phyloP scores from a whole-genome alignment of 2,329 filamentous ascomycete genomes.

The Onygenales sp. region DNA sequence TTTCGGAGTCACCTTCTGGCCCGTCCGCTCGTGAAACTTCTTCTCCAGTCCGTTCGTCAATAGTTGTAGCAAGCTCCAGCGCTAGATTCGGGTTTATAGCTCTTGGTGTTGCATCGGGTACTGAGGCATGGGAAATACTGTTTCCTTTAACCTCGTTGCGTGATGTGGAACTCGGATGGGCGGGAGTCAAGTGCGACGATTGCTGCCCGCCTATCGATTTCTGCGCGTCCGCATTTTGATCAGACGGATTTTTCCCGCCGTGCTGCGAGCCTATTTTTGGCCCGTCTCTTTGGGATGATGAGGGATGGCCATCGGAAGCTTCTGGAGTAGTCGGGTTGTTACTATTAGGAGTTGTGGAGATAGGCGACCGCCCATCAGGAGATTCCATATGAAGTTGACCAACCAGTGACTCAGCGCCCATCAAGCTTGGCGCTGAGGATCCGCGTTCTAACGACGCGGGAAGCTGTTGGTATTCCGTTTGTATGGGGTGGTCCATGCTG shows the following conservation, averaged over 20 bases:
- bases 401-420: slow-evolving; percentile 40
- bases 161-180: too few relatives aligned
- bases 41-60: slow-evolving; percentile 34
- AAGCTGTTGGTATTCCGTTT: slow-evolving; percentile 7
- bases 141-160: too few relatives aligned
- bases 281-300: neutral
- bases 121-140: neutral
- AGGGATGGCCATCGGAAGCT: neutral
- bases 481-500: slow-evolving; percentile 6
- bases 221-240: neutral
- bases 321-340: slow-evolving; percentile 19
- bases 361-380: slow-evolving; percentile 24
- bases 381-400: slow-evolving; percentile 40
- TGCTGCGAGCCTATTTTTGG: neutral
- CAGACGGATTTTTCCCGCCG: neutral
- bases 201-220: too few relatives aligned
- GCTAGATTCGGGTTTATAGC: neutral
- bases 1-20: neutral
- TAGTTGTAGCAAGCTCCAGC: slow-evolving; percentile 30
- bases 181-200: too few relatives aligned
- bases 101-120: neutral
- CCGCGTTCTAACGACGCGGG: slow-evolving; percentile 18
- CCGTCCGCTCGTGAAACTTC: slow-evolving; percentile 15
- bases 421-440: slow-evolving; percentile 36
- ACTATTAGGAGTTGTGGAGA: slow-evolving; percentile 20